These are phyloP conservation scores for Trichomonas vaginalis DNA, from an alignment of 208 protist genomes.

Conservation along the genomic window DNA sequence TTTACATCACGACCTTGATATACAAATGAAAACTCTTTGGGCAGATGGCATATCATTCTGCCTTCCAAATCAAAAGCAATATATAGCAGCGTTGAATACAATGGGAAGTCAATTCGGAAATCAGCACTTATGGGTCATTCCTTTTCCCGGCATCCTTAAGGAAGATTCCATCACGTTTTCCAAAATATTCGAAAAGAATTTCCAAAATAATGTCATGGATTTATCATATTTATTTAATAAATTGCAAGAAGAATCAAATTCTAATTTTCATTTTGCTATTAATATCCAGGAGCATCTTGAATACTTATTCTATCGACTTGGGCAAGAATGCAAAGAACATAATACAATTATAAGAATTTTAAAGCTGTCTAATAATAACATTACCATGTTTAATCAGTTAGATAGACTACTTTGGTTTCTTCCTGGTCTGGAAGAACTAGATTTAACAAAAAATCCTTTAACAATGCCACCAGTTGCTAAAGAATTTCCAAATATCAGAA, in stretches of 20 bases:
- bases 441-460: background rate
- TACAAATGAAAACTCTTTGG: background rate
- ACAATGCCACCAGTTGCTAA: background rate
- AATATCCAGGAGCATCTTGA: background rate
- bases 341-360: background rate
- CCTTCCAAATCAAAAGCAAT: background rate
- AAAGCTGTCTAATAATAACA: background rate
- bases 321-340: background rate
- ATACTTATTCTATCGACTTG: background rate
- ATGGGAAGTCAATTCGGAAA: background rate
- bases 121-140: background rate
- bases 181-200: background rate
- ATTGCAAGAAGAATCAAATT: background rate
- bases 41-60: background rate
- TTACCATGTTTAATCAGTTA: background rate
- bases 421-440: background rate
- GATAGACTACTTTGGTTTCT: background rate
- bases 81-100: background rate
- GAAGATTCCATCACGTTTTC: background rate
- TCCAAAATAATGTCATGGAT: background rate
- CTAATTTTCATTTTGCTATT: background rate
- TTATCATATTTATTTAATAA: background rate
- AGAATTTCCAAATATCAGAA: background rate
- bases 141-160: background rate
- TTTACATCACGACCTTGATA: background rate